Evolutionary conservation across 1,139 yeast species (phyloP).

Genomic region (Pichia cactophila): DNA sequence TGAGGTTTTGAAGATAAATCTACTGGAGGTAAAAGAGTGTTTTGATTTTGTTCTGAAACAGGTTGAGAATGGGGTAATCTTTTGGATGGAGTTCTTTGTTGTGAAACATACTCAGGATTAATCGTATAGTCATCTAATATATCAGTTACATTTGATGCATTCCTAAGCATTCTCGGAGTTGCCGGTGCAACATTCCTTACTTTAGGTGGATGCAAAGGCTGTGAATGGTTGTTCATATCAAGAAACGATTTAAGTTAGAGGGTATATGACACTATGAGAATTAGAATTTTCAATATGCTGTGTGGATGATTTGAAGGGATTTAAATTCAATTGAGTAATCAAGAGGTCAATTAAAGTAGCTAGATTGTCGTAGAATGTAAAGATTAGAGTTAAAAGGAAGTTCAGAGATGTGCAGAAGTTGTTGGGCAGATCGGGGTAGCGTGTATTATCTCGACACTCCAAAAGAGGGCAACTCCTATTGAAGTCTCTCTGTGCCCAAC

Average conservation of each 20-base stretch:
- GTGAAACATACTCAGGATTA: conserved; percentile 18
- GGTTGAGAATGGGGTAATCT: conserved; percentile 10
- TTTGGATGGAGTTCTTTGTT: conserved; percentile 15
- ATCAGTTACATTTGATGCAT: conserved; percentile 31
- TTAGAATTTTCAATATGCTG: no score
- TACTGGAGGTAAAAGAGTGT: conserved; percentile 21
- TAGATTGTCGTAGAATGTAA: no score
- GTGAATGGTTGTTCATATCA: not conserved
- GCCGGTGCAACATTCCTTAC: conserved; percentile 48
- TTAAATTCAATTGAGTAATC: no score
- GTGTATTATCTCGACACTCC: no score
- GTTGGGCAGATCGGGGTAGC: no score
- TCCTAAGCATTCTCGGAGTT: conserved; percentile 72
- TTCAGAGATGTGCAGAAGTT: no score
- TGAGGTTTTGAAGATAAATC: conserved; percentile 15
- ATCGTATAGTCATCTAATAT: conserved; percentile 20
- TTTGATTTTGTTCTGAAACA: conserved; percentile 4
- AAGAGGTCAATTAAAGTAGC: no score
- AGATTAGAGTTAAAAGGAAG: no score
- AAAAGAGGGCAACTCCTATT: no score
- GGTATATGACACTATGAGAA: not conserved
- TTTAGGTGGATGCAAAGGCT: conserved; percentile 20
- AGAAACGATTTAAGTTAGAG: no score
- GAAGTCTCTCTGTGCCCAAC: no score
- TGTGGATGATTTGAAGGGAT: no score